Evolutionary conservation across 2,329 filamentous ascomycete genomes (phyloP).

Genomic region (Penicillium sp.): DNA sequence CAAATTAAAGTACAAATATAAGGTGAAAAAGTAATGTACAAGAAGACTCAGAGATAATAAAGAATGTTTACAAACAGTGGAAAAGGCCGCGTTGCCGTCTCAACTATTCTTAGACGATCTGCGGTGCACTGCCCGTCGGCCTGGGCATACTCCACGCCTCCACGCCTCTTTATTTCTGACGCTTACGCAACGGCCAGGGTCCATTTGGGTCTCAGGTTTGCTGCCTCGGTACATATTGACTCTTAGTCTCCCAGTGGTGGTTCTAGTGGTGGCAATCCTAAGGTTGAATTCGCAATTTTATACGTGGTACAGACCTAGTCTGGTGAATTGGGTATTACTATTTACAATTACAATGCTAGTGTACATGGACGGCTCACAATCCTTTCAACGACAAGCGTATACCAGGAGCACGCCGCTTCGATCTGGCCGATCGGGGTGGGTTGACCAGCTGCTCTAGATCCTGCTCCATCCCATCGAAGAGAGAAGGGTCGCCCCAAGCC

Average conservation of each 20-base stretch:
- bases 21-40: not conserved
- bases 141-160: constrained; percentile 6
- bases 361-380: constrained; percentile 6
- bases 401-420: constrained; percentile 9
- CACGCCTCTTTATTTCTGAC: not conserved
- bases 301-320: not conserved
- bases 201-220: not conserved
- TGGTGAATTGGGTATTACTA: constrained; percentile 7
- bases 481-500: constrained; percentile 35
- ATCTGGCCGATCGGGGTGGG: constrained; percentile 17
- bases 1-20: not conserved
- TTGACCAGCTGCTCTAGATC: constrained; percentile 27
- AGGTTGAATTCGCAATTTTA: not conserved
- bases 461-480: constrained; percentile 31
- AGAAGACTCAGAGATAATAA: constrained; percentile 7
- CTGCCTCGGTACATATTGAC: not conserved
- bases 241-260: too few species aligned
- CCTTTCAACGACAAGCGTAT: constrained; percentile 11
- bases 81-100: constrained; percentile 31
- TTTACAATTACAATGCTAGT: constrained; percentile 10
- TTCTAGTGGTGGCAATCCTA: not conserved
- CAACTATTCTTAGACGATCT: constrained; percentile 32
- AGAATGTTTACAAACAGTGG: constrained; percentile 20
- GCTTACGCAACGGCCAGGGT: not conserved
- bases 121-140: constrained; percentile 8